These are phyloP conservation scores for Candida piceae DNA, from an alignment of 805 yeast species.

Conservation along the genomic window DNA sequence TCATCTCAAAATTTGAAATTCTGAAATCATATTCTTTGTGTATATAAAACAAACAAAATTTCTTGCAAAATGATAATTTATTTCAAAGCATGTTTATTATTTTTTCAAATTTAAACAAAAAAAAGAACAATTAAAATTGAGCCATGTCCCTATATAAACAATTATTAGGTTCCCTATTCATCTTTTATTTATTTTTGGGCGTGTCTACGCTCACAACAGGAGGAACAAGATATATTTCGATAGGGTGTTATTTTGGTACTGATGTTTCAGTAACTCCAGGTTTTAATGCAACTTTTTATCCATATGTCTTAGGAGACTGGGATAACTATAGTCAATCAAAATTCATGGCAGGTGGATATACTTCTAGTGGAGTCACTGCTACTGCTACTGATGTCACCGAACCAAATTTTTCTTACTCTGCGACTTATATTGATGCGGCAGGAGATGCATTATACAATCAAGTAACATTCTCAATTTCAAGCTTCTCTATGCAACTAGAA, in stretches of 20 bases:
- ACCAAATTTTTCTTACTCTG: background rate
- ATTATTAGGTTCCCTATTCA: too few species aligned
- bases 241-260: background rate
- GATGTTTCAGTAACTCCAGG: background rate
- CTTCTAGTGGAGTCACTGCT: background rate
- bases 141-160: too few species aligned
- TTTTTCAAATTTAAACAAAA: too few species aligned
- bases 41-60: too few species aligned
- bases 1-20: too few species aligned
- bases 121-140: too few species aligned
- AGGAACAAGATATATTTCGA: background rate
- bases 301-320: background rate
- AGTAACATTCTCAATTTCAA: background rate
- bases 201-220: too few species aligned
- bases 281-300: background rate
- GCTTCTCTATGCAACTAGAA: background rate
- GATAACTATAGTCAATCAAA: background rate
- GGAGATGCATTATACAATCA: background rate
- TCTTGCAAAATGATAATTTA: too few species aligned
- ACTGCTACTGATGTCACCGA: background rate
- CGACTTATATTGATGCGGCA: background rate
- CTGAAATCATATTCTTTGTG: too few species aligned
- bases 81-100: too few species aligned
- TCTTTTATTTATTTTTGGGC: too few species aligned
- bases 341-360: background rate